Evolutionary conservation across 1,284 basidiomycete species (phyloP).

Genomic region (Uromyces viciae-fabae): DNA sequence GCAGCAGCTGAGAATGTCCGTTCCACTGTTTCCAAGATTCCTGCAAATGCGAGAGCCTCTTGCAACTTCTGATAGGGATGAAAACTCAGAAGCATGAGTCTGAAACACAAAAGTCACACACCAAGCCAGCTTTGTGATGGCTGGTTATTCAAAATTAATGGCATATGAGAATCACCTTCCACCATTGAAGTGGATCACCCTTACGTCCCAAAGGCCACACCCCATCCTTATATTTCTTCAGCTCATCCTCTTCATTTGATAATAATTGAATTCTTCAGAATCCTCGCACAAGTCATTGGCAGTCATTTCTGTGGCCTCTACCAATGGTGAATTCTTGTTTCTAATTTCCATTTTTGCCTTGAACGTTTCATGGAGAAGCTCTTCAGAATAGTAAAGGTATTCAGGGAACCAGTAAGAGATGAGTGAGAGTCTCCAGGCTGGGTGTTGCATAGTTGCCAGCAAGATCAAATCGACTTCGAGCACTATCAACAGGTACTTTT

Average conservation of each 20-base stretch:
- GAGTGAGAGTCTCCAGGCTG: neutral
- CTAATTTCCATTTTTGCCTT: neutral
- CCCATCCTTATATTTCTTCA: neutral
- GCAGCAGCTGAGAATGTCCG: neutral
- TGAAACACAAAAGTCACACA: neutral
- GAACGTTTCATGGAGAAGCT: neutral
- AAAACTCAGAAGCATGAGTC: neutral
- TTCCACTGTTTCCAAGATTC: neutral
- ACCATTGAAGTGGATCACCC: neutral
- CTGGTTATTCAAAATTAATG: neutral
- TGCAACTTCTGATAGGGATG: neutral
- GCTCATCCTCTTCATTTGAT: neutral
- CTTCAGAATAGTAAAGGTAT: neutral
- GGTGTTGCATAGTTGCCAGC: neutral
- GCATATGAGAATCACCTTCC: constrained; percentile 1
- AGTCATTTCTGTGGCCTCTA: neutral
- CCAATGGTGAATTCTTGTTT: neutral
- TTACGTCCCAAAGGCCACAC: neutral
- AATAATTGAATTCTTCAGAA: neutral
- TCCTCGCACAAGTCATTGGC: neutral
- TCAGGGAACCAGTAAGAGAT: neutral
- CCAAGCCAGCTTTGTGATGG: neutral
- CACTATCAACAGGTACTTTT: too few relatives aligned
- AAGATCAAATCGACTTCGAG: neutral
- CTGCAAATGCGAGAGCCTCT: neutral